Evolutionary conservation across 306 rosid genomes (phyloP).

Genomic region (Clitoria ternatea): DNA sequence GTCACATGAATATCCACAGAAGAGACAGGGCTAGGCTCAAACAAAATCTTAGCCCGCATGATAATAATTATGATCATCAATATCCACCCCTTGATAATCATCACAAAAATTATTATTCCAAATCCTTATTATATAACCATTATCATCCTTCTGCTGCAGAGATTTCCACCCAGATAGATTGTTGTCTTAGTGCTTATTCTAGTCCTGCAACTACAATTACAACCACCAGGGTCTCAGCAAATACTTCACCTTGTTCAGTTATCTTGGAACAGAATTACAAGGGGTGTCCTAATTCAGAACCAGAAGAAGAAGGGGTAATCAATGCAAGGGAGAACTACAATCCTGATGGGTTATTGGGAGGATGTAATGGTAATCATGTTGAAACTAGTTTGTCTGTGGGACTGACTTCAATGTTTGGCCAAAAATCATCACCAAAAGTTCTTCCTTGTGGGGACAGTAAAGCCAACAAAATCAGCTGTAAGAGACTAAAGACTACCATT

Average conservation of each 20-base stretch:
- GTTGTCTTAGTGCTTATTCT: neutral
- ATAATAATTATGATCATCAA: constrained; percentile 3
- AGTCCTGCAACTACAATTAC: constrained; percentile 11
- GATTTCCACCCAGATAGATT: constrained; percentile 1
- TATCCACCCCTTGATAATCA: neutral
- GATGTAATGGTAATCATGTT: constrained; percentile 29
- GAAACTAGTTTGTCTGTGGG: constrained; percentile 59
- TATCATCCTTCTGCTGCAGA: constrained; percentile 6
- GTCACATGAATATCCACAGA: constrained; percentile 96
- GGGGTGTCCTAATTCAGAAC: constrained; percentile 5
- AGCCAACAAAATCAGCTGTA: constrained; percentile 20
- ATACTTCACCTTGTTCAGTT: neutral
- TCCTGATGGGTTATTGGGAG: constrained; percentile 9
- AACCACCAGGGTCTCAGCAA: neutral
- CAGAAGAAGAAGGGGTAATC: constrained; percentile 4
- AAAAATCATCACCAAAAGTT: constrained; percentile 22
- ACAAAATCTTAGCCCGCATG: constrained; percentile 34
- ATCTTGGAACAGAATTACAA: constrained; percentile 1
- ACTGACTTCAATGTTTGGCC: constrained; percentile 36
- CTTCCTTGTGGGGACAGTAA: constrained; percentile 29
- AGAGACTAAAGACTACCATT: constrained; percentile 37
- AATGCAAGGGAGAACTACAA: constrained; percentile 7
- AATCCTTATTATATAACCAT: constrained; percentile 26
- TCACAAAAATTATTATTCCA: constrained; percentile 4
- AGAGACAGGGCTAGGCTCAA: constrained; percentile 85